Evolutionary conservation across 1,284 basidiomycete species (phyloP), one percentile per base, ranked within the genome.

Genomic region (Apiotrichum gracile): DNA sequence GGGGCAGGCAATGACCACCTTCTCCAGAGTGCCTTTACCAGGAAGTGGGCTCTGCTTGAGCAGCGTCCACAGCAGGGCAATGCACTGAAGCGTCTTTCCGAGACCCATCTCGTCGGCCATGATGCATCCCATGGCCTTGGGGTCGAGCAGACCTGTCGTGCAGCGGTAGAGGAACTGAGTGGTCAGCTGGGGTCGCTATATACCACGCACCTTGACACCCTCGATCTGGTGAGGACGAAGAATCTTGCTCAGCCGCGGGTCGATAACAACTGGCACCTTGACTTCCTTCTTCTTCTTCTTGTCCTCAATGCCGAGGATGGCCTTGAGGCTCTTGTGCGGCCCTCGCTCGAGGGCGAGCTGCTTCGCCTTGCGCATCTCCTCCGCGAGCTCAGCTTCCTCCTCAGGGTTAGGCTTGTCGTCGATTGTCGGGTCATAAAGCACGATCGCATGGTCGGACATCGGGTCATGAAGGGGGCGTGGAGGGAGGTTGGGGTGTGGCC

Each of bases 31-130:
- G 0, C 85, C 80, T 71, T 87, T 96, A 25, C 86, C 83, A 0
- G 92, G 79, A 44, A 85, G 82, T 0, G 96, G 92, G 0, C 94
- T 97, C 69, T 99, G 96, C 73, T 93, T 97, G 56, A 97, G 77
- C n/a, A 98, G 75, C 0, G 94, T 97, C 91, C 92, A 98, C 64
- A 99, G 78, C 24, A 99, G 82, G 1, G 94, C 82, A 58, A 99
- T 98, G 68, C 96, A 98, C 71, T 99, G 94, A 8, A 98, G 79
- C 5, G 93, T 97, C 76, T 94, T 94, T 25, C 79, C 89, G 22
- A 94, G 83, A 68, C 96, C 94, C 94, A 98, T 98, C 76, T 97
- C 94, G 70, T 98, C 94, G 0, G 96, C 94, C 88, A 98, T 93
- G 69, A 98, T 98, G 67, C 91, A 97, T 0, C 94, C 94, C 65